phyloP scores from a whole-genome alignment of 164 flowering plant genomes.

The Echeveria elegans region DNA sequence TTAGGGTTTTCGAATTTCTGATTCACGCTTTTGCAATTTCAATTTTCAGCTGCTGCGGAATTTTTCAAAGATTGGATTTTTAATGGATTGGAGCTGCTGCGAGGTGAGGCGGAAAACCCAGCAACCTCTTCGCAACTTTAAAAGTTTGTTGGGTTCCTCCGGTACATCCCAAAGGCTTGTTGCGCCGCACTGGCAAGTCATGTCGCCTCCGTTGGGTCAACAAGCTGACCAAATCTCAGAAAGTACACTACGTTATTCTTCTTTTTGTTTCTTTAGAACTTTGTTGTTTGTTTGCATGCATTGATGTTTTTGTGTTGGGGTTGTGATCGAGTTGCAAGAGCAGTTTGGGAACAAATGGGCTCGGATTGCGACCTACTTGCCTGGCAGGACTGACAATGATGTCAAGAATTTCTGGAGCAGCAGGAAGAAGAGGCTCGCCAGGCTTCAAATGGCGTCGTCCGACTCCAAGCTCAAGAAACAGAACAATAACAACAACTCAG shows the following conservation, averaged over 20 bases:
- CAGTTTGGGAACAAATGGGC: conserved; percentile 67
- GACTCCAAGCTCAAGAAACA: background rate
- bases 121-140: too few relatives aligned
- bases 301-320: background rate
- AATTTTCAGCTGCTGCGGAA: too few relatives aligned
- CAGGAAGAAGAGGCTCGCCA: conserved; percentile 37
- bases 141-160: too few relatives aligned
- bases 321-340: conserved; percentile 53
- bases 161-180: conserved; percentile 90
- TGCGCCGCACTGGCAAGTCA: conserved; percentile 87
- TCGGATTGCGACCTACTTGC: conserved; percentile 41
- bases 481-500: background rate
- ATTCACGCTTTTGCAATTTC: too few relatives aligned
- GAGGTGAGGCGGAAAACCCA: too few relatives aligned
- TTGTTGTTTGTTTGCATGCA: background rate
- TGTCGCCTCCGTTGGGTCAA: conserved; percentile 98
- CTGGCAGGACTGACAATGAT: conserved; percentile 66
- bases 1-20: too few relatives aligned
- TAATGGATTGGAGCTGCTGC: too few relatives aligned
- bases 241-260: conserved; percentile 29
- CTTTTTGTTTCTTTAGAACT: too few relatives aligned
- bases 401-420: conserved; percentile 75
- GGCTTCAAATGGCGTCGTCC: background rate
- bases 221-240: conserved; percentile 89
- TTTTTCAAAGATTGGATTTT: too few relatives aligned